These are phyloP conservation scores for Hysterangium stoloniferum DNA, from an alignment of 768 basidiomycete genomes.

Conservation along the genomic window DNA sequence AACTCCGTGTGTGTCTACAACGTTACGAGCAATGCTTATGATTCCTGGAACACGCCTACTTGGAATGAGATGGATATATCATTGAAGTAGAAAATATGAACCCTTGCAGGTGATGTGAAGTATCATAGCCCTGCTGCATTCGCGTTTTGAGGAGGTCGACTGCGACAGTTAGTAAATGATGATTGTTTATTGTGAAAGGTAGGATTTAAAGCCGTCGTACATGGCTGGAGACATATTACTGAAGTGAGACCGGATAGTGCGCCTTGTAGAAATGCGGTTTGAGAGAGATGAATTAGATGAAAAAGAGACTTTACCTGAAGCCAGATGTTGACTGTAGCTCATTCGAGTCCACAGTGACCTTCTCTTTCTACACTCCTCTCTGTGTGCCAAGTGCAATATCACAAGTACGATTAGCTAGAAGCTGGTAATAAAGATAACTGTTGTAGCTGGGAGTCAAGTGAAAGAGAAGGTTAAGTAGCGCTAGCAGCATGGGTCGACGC, in stretches of 20 bases:
- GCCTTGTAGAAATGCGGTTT: constrained; percentile 33
- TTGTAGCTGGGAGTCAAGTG: too few species aligned
- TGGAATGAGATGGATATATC: background rate
- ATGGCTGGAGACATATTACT: constrained; percentile 67
- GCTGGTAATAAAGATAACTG: too few species aligned
- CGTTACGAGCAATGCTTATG: constrained; percentile 42
- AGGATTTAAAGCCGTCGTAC: constrained; percentile 31
- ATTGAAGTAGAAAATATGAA: background rate
- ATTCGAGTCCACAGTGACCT: background rate
- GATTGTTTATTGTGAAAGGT: too few species aligned
- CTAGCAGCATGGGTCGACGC: too few species aligned
- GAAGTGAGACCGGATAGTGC: constrained; percentile 74
- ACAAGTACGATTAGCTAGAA: too few species aligned
- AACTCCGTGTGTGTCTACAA: constrained; percentile 57
- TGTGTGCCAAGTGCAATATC: too few species aligned
- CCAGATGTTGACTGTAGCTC: constrained; percentile 8
- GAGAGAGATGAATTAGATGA: background rate
- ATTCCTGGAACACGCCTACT: constrained; percentile 35
- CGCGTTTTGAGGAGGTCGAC: constrained; percentile 93
- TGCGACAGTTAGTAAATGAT: constrained; percentile 24
- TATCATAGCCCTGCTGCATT: constrained; percentile 70
- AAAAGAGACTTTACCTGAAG: constrained; percentile 2
- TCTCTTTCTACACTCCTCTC: too few species aligned
- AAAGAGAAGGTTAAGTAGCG: too few species aligned
- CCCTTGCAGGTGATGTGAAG: constrained; percentile 30